Evolutionary conservation across 345 rosid genomes (phyloP), one percentile per base, ranked within the genome.

Genomic region (Erodium maritimum): DNA sequence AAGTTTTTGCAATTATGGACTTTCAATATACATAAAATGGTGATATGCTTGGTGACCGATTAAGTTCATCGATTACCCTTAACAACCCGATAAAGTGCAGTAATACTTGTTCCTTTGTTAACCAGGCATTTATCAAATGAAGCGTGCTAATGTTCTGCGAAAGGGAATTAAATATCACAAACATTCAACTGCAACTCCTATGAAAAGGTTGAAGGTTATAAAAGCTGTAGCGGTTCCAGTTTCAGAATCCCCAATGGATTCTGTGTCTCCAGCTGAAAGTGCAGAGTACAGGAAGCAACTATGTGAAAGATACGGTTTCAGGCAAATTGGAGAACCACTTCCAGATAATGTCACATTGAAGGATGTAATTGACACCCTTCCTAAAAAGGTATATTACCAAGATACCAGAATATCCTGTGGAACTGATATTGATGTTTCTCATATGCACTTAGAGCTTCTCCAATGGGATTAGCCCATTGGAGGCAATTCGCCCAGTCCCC

Each of bases 321-420:
- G 58, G 66, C 82, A 86, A 73, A 85, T 91, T 68, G 99, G 96
- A 66, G 86, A 86, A 73, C 85, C 82, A 18, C 91, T 88, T 73
- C 96, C 96, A 48, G 88, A 70, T 1, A 80, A 66, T 73, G 85
- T 91, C 61, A 84, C 85, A 1, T 71, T 91, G 62, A 91, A 76
- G 81, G 80, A 88, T 68, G 63, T 91, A 58, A 71, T 88, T 6
- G 87, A 83, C 65, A 81, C 96, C 53, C 87, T 91, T 61, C 99
- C 96, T 0, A 81, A 75, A 65, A 75, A 80, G 94, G 99, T 86
- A 69, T 7, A 14, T 3, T 10, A 42, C 1, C 17, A 42, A 42
- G 48, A 42, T 42, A 42, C 48, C 14, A 13, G 14, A 42, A 42
- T 42, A 7, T 42, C 48, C 14, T 16, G 14, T 42, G 17, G 48